Evolutionary conservation across 2,329 filamentous ascomycete genomes (phyloP), one percentile per base, ranked within the genome.

Genomic region (Colletotrichum spinosum): DNA sequence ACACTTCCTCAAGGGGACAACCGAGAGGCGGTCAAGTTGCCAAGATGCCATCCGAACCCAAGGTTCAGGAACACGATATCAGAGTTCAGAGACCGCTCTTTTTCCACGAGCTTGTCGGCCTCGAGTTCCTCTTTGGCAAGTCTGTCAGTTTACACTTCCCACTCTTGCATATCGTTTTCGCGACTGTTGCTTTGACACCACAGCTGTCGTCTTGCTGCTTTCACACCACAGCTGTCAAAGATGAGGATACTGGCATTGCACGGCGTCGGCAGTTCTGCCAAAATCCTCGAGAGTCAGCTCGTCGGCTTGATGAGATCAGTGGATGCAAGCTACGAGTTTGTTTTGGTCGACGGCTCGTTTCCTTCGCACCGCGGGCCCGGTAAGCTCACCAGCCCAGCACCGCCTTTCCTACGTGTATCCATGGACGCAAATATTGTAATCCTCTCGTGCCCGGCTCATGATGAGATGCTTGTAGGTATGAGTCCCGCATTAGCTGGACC

Each of bases 311-410:
- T 66, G 35, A 52, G 42, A 15, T 49, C 60, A 2, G 42, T 53
- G 6, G 65, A 68, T 34, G 42, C 62, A 15, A 65, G 54, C 62
- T 65, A 68, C 45, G 62, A 68, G 53, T 68, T 68, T 44, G 53
- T 68, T 12, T 55, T 66, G 9, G 56, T 66, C 6, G 62, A 68
- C 15, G 65, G 65, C 4, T 25, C 42, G 0, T 25, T 54, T 2
- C 45, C 53, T 11, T 68, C 55, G 11, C 55, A 62, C 41, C 56
- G 62, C 42, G 62, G 60, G 2, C 60, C 60, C 37, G 60, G 60
- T 62, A 62, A 56, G 59, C 34, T 45, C 42, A 15, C 46, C 39
- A 45, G 17, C 17, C 17, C 15, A 35, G 13, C 42, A 49, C n/a
- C 41, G 12, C 6, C 38, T 48, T 17, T 17, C 17, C 17, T 2